phyloP scores from a whole-genome alignment of 371 early-diverging fungal genomes.

The Actinomucor elegans region DNA sequence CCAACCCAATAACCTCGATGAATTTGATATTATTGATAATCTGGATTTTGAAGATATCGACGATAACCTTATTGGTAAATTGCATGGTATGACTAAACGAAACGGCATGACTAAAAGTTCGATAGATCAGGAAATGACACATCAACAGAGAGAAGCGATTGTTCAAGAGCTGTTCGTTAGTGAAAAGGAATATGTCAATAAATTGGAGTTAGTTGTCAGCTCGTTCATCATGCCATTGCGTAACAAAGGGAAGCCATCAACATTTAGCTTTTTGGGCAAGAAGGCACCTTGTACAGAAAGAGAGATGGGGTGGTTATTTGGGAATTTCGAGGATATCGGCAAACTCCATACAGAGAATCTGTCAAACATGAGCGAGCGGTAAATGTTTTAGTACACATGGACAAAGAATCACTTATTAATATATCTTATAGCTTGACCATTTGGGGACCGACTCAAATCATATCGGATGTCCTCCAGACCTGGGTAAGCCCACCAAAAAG shows the following conservation, averaged over 20 bases:
- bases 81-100: not conserved
- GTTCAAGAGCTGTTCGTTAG: constrained; percentile 34
- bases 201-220: constrained; percentile 17
- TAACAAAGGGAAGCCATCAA: constrained; percentile 30
- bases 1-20: not conserved
- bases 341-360: constrained; percentile 28
- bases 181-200: constrained; percentile 35
- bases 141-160: constrained; percentile 38
- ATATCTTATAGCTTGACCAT: constrained; percentile 28
- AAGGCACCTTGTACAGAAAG: constrained; percentile 46
- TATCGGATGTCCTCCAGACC: constrained; percentile 45
- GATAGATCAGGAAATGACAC: constrained; percentile 36
- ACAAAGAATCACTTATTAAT: constrained; percentile 1
- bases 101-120: not conserved
- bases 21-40: constrained; percentile 43
- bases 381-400: no score
- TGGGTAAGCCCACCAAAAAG: constrained; percentile 22
- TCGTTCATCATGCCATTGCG: constrained; percentile 33
- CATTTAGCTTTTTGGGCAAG: constrained; percentile 39
- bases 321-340: constrained; percentile 36
- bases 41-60: constrained; percentile 48
- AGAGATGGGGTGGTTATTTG: constrained; percentile 40
- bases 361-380: constrained; percentile 35
- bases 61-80: constrained; percentile 38
- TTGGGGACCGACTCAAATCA: constrained; percentile 58